Base-by-base conservation (phyloP, 2,329 filamentous ascomycete genomes). In the Nannizziopsis arthrosporioides region DNA sequence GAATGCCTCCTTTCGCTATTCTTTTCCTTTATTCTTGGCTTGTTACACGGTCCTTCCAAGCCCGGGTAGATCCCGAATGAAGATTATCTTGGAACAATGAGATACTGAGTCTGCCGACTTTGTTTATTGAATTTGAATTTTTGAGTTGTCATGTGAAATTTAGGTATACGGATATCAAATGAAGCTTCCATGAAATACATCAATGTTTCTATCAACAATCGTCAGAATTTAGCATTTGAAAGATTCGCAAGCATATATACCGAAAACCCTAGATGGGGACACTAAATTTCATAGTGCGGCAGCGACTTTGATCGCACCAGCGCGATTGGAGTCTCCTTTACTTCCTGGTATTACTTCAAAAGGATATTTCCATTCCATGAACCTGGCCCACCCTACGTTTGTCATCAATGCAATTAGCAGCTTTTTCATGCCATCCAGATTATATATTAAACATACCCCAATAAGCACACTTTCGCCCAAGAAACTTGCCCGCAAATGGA, bases 311-410 rank as follows among this genome's bases (percentile, higher is more conserved):
- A 19, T 12, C 31, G 46, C 9, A 11, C 32, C 14, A n/a, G 32
- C 17, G 5, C n/a, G 17, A 5, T 10, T 32, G 42, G 17, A 27
- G 17, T 31, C 31, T 19, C 32, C 39, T 38, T 14, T 39, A 38
- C 31, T 30, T 39, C 37, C 38, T 5, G 36, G 37, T 15, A 30
- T 63, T 38, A 94, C 73, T 52, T 93, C 83, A 48, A 94, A 82
- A 0, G 80, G 80, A 63, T 94, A 92, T 65, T 85, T 82, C 89
- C 88, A 96, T 64, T 87, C 80, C 89, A 95, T 95, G 63, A 88
- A 93, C 60, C 83, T 81, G 17, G 82, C 83, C 89, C 90, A 95
- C 56, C 87, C 89, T 94, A 57, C 38, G 52, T 11, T 41, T 18
- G 30, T 5, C 31, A 32, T 10, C 1, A 5, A 35, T 8, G 34